phyloP scores from a whole-genome alignment of 2,329 filamentous ascomycete genomes.

The Alternaria sp. region DNA sequence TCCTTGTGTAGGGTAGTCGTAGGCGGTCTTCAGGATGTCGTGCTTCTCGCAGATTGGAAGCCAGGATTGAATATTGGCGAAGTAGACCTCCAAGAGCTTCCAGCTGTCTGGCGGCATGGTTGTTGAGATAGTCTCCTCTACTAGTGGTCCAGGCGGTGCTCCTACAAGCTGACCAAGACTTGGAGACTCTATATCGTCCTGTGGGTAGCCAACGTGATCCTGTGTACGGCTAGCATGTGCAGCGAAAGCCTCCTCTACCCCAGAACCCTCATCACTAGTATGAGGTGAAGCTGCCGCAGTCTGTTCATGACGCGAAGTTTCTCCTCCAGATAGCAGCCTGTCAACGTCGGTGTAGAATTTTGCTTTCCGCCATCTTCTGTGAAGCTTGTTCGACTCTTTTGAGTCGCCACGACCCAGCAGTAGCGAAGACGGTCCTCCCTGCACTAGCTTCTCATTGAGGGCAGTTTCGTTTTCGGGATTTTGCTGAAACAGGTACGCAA shows the following conservation, averaged over 20 bases:
- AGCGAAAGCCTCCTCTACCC: constrained; percentile 23
- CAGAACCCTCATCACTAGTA: constrained; percentile 41
- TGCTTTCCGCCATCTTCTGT: constrained; percentile 70
- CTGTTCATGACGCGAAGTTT: constrained; percentile 34
- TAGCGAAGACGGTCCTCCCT: constrained; percentile 57
- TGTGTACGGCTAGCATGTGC: constrained; percentile 4
- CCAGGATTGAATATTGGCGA: constrained; percentile 79
- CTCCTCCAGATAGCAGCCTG: constrained; percentile 63
- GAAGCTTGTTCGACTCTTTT: constrained; percentile 64
- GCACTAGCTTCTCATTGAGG: constrained; percentile 63
- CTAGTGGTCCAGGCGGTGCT: neutral
- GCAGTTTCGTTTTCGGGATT: constrained; percentile 67
- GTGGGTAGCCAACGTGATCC: constrained; percentile 3
- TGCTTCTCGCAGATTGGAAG: constrained; percentile 76
- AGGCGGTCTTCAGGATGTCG: constrained; percentile 65
- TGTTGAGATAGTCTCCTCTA: neutral
- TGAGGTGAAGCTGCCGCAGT: constrained; percentile 26
- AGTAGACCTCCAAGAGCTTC: constrained; percentile 74
- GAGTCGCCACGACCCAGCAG: constrained; percentile 61
- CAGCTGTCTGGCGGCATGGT: constrained; percentile 63
- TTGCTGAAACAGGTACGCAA: constrained; percentile 72
- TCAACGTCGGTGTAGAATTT: constrained; percentile 70
- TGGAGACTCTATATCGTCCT: neutral
- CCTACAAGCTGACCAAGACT: neutral
- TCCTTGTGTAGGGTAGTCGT: constrained; percentile 60